These are phyloP conservation scores for carrot (Daucus carota) DNA, from an alignment of 129 eudicot genomes.

Conservation along the genomic window DH1_v3.0 NC_030383.2:61004501-61005000, in stretches of 20 bases:
- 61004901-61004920: background rate
- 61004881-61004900: background rate
- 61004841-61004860: background rate
- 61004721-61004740: background rate
- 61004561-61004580: background rate
- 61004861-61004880: background rate
- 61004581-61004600: background rate
- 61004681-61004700: background rate
- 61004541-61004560: background rate
- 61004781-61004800: no score
- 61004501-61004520: constrained; percentile 59
- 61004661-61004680: background rate
- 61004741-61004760: no score
- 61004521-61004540: background rate
- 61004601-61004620: background rate
- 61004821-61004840: background rate
- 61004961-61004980: no score
- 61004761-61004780: no score
- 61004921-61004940: no score
- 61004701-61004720: background rate
- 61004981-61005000: background rate
- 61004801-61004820: no score
- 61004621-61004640: background rate
- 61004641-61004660: background rate
- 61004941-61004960: no score